Base-by-base conservation (phyloP, 2,329 filamentous ascomycete genomes). In the Chaetoscypha palmicola region DNA sequence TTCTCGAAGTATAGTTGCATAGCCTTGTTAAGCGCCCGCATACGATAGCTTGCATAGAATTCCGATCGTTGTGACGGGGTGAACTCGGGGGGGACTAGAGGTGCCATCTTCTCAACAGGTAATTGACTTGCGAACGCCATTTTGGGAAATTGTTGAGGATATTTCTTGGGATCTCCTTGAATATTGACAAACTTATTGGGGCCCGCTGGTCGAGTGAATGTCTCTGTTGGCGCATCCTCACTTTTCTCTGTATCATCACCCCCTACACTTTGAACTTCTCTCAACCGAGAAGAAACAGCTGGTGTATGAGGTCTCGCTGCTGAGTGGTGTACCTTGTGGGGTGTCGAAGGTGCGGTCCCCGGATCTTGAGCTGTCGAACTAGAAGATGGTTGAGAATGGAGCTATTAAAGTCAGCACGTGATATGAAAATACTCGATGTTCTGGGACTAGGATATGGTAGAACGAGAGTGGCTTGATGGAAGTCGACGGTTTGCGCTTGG, bases 11-110 rank as follows among this genome's bases (percentile, higher is more conserved):
- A 49, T 12, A 50, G 42, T 30, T 47, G 43, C 42, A 63, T 48
- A 5, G 52, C 51, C 36, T 47, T 51, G 31, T 63, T 60, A 17
- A 65, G 38, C 4, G 44, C 44, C 20, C 52, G 52, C 14, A 64
- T 41, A 20, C 60, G 59, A 43, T 50, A 63, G 12, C 47, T 50
- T 16, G 52, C 51, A 16, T 47, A 49, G 36, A 58, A 58, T 39
- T 62, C 48, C 20, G 40, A 39, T 31, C 45, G 46, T 31, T 55
- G 49, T 8, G 48, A 37, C 12, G 51, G 38, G 21, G 50, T 51
- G 20, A 58, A 55, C 26, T 51, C 24, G 30, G 37, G 16, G 14
- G 60, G 60, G 21, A 58, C 38, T 2, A 38, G 19, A 10, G 30
- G 10, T 22, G 34, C 38, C 33, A 62, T 55, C 7, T 46, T 33